Evolutionary conservation across 2,329 filamentous ascomycete species (phyloP).

Genomic region (Trichoderma citrinoviride): DNA sequence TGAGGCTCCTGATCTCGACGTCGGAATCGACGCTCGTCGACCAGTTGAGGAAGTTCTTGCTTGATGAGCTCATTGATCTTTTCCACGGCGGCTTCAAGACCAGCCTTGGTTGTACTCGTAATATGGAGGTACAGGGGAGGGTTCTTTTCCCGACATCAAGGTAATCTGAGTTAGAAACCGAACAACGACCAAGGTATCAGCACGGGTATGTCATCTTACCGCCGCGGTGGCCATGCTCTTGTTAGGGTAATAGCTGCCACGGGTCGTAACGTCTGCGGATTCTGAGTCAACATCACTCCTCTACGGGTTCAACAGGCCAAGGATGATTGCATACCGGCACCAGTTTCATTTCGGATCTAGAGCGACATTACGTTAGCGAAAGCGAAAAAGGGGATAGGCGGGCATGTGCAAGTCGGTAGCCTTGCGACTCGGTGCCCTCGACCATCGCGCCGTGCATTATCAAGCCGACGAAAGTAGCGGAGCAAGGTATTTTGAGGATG

Average conservation of each 20-base stretch:
- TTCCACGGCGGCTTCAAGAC: slow-evolving; percentile 81
- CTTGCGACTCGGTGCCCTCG: slow-evolving; percentile 67
- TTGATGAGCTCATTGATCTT: slow-evolving; percentile 96
- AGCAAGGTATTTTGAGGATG: slow-evolving; percentile 46
- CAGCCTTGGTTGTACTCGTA: slow-evolving; percentile 86
- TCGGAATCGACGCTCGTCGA: slow-evolving; percentile 90
- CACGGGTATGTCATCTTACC: slow-evolving; percentile 54
- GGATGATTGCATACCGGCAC: slow-evolving; percentile 82
- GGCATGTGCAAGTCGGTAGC: slow-evolving; percentile 61
- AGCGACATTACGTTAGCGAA: slow-evolving; percentile 93
- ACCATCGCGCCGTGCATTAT: slow-evolving; percentile 43
- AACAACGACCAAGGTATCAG: not conserved
- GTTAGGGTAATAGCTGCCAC: slow-evolving; percentile 94
- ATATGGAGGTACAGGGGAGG: slow-evolving; percentile 94
- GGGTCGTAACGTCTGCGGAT: slow-evolving; percentile 89
- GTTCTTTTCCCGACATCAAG: slow-evolving; percentile 54
- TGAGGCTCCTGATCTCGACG: slow-evolving; percentile 73
- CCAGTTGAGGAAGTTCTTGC: slow-evolving; percentile 89
- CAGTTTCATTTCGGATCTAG: slow-evolving; percentile 99
- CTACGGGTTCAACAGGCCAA: slow-evolving; percentile 35
- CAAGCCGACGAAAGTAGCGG: slow-evolving; percentile 35
- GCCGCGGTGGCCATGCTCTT: slow-evolving; percentile 94
- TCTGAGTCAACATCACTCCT: slow-evolving; percentile 52
- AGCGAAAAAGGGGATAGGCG: slow-evolving; percentile 65
- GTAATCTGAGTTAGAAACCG: not conserved